Evolutionary conservation across 768 basidiomycete species (phyloP), one percentile per base, ranked within the genome.

Genomic region (Suillus tomentosus): DNA sequence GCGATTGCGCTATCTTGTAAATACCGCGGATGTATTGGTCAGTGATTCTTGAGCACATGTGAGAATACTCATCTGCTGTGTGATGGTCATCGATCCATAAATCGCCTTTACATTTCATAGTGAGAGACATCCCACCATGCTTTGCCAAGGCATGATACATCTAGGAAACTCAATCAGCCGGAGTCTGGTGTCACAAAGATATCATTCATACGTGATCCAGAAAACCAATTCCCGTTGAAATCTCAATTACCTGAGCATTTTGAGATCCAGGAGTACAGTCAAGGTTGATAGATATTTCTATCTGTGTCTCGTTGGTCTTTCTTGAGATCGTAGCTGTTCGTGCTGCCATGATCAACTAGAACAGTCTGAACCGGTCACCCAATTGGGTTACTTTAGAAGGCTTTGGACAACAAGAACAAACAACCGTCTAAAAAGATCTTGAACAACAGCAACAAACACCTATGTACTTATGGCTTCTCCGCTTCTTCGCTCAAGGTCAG

Each of bases 31-130:
- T 58, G 11, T 60, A 53, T 63, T 55, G 51, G 43, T 62, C 36
- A 63, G 65, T 24, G 57, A 62, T 59, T 67, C n/a, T n/a, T 51
- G 39, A 27, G 37, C 59, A 50, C 59, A 45, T 42, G 13, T 48
- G 14, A 50, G n/a, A 37, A 58, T 22, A 88, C 90, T 88, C 87
- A 92, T 99, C 97, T 85, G 96, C 94, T 55, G 96, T 94, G 78
- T 99, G 97, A 72, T 99, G 97, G 79, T 99, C 97, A 78, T 99
- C 97, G 65, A 99, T 97, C 86, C 90, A 93, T 9, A 99, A 83
- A 76, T 99, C 97, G 47, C 97, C 97, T 73, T 92, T 88, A 77
- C 95, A 98, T 69, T 91, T 90, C 80, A 99, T 84, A 22, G 84
- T 87, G 66, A 99, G 80, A 0, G 94, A 95, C 87, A 97, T 92